Conservation (phyloP, 2,329 filamentous ascomycete species). For the Dactylonectria estremocensis region DNA sequence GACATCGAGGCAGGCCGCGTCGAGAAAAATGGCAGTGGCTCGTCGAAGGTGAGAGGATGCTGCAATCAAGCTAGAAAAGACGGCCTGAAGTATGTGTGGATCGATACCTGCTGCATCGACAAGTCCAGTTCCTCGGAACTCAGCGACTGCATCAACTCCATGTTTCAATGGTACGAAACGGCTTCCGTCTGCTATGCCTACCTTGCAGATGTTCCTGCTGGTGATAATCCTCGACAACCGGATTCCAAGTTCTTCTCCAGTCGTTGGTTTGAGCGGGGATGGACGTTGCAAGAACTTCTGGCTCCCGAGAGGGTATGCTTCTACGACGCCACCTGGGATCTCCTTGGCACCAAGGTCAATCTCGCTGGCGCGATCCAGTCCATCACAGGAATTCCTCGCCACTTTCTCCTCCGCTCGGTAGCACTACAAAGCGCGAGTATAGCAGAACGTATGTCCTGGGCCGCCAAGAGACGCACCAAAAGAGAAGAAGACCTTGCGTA, state of each 20-base stretch:
- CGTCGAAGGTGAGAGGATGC: constrained; percentile 37
- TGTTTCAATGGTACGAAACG: constrained; percentile 33
- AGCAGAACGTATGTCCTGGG: not conserved
- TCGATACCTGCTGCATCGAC: constrained; percentile 51
- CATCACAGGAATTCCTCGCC: not conserved
- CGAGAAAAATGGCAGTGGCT: constrained; percentile 25
- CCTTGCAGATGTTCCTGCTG: not conserved
- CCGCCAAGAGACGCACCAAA: not conserved
- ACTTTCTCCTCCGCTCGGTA: not conserved
- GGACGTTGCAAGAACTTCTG: not conserved
- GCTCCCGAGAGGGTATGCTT: not conserved
- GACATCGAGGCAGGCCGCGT: constrained; percentile 35
- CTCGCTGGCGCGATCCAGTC: not conserved
- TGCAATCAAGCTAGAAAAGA: constrained; percentile 39
- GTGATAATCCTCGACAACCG: not conserved
- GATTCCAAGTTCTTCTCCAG: not conserved
- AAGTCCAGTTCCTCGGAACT: constrained; percentile 38
- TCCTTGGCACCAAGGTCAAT: not conserved
- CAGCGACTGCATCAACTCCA: constrained; percentile 35
- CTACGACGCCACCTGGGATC: not conserved
- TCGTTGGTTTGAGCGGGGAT: not conserved
- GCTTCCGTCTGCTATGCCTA: constrained; percentile 23
- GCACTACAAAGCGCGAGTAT: not conserved
- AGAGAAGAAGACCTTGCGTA: not conserved
- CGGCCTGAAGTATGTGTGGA: constrained; percentile 47